Conservation (phyloP, 2,329 filamentous ascomycete genomes). For the Dothiorella sarmentorum region DNA sequence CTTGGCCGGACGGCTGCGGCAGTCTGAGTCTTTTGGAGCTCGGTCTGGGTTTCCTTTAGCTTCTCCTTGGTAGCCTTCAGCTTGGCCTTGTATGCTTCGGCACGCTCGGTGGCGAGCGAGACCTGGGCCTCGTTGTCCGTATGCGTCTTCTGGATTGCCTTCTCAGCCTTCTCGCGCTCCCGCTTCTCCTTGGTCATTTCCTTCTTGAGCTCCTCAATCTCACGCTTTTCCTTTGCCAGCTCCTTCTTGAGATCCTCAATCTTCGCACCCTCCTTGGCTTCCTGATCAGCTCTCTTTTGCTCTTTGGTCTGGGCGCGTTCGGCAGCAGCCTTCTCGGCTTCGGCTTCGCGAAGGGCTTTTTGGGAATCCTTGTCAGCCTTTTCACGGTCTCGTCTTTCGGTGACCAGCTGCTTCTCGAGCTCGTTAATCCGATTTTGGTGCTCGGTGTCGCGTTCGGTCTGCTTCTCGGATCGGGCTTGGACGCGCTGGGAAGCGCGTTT, state of each 20-base stretch:
- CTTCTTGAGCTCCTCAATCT: constrained; percentile 26
- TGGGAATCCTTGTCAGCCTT: constrained; percentile 38
- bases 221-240: constrained; percentile 22
- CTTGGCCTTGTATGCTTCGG: constrained; percentile 67
- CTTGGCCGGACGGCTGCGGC: constrained; percentile 30
- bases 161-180: constrained; percentile 51
- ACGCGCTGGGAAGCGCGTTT: constrained; percentile 65
- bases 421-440: constrained; percentile 43
- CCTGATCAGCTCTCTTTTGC: constrained; percentile 27
- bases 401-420: constrained; percentile 45
- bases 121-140: constrained; percentile 61
- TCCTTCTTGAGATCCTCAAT: constrained; percentile 18
- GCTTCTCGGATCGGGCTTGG: constrained; percentile 47
- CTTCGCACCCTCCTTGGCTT: constrained; percentile 21
- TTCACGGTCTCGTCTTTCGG: constrained; percentile 45
- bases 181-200: constrained; percentile 40
- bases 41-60: constrained; percentile 62
- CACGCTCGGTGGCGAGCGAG: constrained; percentile 64
- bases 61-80: constrained; percentile 67
- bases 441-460: constrained; percentile 48
- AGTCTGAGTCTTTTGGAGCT: constrained; percentile 45
- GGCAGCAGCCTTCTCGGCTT: constrained; percentile 30
- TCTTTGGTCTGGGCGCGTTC: constrained; percentile 33
- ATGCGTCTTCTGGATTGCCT: constrained; percentile 53
- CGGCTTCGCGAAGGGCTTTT: constrained; percentile 33